Percentiles rank a stretch among this genome's conserved stretches.
Evolutionary conservation across 2,329 filamentous ascomycete genomes (phyloP).

Genomic region (Penicillium sp.): DNA sequence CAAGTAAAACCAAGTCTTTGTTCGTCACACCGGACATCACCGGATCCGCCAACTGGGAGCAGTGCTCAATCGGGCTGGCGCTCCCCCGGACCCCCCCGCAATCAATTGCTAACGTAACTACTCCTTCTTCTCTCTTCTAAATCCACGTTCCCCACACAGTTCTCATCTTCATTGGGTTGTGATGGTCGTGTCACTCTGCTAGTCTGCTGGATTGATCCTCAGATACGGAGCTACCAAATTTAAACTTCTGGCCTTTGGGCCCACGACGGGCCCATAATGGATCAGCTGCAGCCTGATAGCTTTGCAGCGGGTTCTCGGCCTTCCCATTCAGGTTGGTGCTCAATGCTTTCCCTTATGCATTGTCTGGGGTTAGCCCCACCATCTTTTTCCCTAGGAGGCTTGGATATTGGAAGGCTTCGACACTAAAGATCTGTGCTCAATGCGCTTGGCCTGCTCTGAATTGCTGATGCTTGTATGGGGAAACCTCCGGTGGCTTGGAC

Average conservation of each 20-base stretch:
- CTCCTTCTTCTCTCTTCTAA: conserved; percentile 28
- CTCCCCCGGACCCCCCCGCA: conserved; percentile 16
- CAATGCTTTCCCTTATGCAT: neutral
- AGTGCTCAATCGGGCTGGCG: conserved; percentile 30
- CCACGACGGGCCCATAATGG: conserved; percentile 30
- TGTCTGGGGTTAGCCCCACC: conserved; percentile 5
- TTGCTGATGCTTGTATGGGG: neutral
- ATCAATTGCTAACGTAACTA: conserved; percentile 26
- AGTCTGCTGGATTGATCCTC: neutral
- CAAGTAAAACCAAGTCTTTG: neutral
- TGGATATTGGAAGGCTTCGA: neutral
- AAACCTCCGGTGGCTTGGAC: neutral
- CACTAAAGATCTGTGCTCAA: neutral
- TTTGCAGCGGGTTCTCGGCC: conserved; percentile 21
- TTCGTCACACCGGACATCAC: conserved; percentile 26
- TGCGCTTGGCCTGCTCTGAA: neutral
- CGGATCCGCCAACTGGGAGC: conserved; percentile 17
- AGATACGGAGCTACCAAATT: conserved; percentile 1
- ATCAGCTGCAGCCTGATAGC: conserved; percentile 28
- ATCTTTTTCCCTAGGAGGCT: neutral
- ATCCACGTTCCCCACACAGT: conserved; percentile 18
- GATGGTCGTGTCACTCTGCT: conserved; percentile 1
- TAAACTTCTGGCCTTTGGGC: conserved; percentile 21
- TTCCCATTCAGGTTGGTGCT: conserved; percentile 35
- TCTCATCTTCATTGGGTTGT: conserved; percentile 19